phyloP scores from a whole-genome alignment of 805 yeast species.

The Teunomyces pallodes region DNA sequence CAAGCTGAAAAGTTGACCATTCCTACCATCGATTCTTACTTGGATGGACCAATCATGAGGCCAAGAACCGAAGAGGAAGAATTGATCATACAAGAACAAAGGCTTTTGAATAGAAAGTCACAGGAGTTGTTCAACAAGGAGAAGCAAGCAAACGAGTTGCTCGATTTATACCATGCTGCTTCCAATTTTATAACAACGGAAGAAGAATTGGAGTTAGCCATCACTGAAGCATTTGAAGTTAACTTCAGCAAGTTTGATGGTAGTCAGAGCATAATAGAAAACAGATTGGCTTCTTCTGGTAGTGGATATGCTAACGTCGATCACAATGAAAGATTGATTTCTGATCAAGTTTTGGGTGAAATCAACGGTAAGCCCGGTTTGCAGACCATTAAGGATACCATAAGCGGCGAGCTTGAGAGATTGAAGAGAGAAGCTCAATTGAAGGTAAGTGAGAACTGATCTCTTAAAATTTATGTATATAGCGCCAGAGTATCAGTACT shows the following conservation, averaged over 20 bases:
- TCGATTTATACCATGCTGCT: conserved; percentile 72
- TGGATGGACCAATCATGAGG: conserved; percentile 69
- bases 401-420: conserved; percentile 39
- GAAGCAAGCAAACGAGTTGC: conserved; percentile 51
- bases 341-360: conserved; percentile 39
- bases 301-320: conserved; percentile 27
- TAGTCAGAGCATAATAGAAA: conserved; percentile 31
- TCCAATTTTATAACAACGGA: conserved; percentile 71
- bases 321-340: conserved; percentile 31
- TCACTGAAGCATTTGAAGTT: conserved; percentile 55
- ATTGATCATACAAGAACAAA: conserved; percentile 53
- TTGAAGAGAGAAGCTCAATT: conserved; percentile 37
- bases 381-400: conserved; percentile 33
- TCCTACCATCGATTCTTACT: conserved; percentile 71
- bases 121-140: conserved; percentile 52
- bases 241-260: conserved; percentile 34
- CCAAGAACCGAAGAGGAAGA: conserved; percentile 70
- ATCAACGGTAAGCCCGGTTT: conserved; percentile 43
- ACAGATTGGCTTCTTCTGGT: conserved; percentile 32
- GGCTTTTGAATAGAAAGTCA: conserved; percentile 63
- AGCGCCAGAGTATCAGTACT: not conserved
- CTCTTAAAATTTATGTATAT: conserved; percentile 5
- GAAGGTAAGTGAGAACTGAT: conserved; percentile 20
- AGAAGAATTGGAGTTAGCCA: conserved; percentile 55
- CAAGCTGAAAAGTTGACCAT: conserved; percentile 64